These are phyloP conservation scores for Lepidopterella palustris DNA, from an alignment of 495 filamentous ascomycete species.

Conservation along the genomic window DNA sequence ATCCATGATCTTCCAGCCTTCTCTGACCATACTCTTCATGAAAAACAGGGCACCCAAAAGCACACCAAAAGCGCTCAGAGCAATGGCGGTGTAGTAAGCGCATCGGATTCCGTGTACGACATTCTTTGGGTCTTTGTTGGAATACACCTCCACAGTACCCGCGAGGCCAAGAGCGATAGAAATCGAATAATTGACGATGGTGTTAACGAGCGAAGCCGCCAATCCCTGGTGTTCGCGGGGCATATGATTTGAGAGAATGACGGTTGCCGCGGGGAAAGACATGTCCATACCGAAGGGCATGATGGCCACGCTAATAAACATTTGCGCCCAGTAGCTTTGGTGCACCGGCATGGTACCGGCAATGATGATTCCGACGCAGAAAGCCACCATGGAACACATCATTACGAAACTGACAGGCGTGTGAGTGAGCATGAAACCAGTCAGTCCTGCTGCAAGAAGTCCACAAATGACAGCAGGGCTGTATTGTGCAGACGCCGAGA, in stretches of 20 bases:
- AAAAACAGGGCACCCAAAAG: slow-evolving; percentile 27
- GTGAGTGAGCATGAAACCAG: slow-evolving; percentile 31
- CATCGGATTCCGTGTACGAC: slow-evolving; percentile 11
- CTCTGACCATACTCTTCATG: slow-evolving; percentile 21
- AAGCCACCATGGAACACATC: slow-evolving; percentile 31
- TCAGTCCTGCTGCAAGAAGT: slow-evolving; percentile 25
- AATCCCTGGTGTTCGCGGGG: slow-evolving; percentile 32
- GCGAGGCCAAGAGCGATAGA: slow-evolving; percentile 32
- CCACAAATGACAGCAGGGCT: slow-evolving; percentile 27
- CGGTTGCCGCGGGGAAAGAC: slow-evolving; percentile 30
- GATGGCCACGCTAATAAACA: slow-evolving; percentile 30
- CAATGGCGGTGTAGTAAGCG: slow-evolving; percentile 28
- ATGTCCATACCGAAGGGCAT: slow-evolving; percentile 37
- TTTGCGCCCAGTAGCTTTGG: slow-evolving; percentile 31
- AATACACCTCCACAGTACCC: slow-evolving; percentile 28
- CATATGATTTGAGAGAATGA: slow-evolving; percentile 33
- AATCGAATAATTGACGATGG: slow-evolving; percentile 33
- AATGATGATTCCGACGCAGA: slow-evolving; percentile 26
- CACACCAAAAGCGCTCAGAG: slow-evolving; percentile 21
- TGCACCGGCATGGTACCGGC: slow-evolving; percentile 20
- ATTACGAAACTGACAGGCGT: slow-evolving; percentile 31
- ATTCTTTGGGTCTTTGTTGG: background rate
- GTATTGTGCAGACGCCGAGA: slow-evolving; percentile 23
- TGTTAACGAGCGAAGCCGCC: slow-evolving; percentile 28
- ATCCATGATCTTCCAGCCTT: slow-evolving; percentile 30